These are phyloP conservation scores for Penicillium sp. DNA, from an alignment of 2,329 filamentous ascomycete genomes.

Conservation along the genomic window DNA sequence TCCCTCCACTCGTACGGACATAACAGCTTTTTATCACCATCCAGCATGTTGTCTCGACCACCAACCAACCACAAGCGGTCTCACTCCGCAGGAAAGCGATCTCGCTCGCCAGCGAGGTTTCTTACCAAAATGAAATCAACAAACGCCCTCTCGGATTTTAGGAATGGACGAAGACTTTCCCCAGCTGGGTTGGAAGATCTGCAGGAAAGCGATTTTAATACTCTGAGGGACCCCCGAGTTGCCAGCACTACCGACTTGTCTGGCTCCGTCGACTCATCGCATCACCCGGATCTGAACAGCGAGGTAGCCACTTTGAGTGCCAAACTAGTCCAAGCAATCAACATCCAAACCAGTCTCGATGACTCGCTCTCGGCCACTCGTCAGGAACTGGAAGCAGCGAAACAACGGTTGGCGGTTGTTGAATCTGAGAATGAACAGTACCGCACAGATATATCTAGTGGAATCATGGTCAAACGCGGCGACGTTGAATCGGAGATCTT, in stretches of 20 bases:
- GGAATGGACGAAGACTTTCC: constrained; percentile 24
- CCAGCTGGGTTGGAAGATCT: constrained; percentile 28
- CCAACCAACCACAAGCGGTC: constrained; percentile 34
- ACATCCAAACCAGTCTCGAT: constrained; percentile 88
- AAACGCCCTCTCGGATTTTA: constrained; percentile 35
- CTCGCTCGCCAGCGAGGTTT: constrained; percentile 31
- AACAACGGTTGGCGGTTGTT: constrained; percentile 62
- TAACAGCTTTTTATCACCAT: constrained; percentile 32
- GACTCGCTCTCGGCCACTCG: constrained; percentile 79
- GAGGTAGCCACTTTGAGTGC: constrained; percentile 90
- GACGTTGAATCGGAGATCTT: constrained; percentile 70
- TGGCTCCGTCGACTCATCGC: constrained; percentile 31
- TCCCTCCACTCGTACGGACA: constrained; percentile 34
- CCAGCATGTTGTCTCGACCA: constrained; percentile 35
- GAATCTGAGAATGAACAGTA: constrained; percentile 68
- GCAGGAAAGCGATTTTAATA: constrained; percentile 41
- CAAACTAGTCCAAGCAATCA: constrained; percentile 96
- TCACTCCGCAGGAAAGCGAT: constrained; percentile 32
- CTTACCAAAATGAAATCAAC: constrained; percentile 44
- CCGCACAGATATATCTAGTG: constrained; percentile 64
- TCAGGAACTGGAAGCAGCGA: constrained; percentile 74
- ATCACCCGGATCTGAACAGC: constrained; percentile 59
- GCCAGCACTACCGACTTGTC: constrained; percentile 33
- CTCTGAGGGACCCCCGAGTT: constrained; percentile 44
- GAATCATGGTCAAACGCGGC: constrained; percentile 70